Evolutionary conservation across 306 rosid genomes (phyloP), one percentile per base, ranked within the genome.

Genomic region (Lupinus albus): DNA sequence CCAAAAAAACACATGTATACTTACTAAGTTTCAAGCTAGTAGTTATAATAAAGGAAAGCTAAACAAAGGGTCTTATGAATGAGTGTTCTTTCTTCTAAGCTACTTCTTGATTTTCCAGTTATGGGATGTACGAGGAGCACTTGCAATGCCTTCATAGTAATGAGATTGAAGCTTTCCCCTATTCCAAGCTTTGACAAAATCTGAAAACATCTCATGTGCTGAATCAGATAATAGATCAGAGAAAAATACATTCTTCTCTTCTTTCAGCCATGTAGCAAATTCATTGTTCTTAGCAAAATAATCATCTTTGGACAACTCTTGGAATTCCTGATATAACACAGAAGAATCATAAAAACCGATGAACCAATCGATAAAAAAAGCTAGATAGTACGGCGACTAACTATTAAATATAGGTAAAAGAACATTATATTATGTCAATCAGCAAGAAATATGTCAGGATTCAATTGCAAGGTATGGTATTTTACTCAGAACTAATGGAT

Each of bases 81-180:
- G 30, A 25, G 2, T 25, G 30, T 4, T 25, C 30, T 25, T 25
- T 3, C 30, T 25, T 25, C 30, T 25, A 3, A 25, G 30, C 30
- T 25, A 25, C 30, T 25, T 25, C 30, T 25, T 25, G 30, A 25
- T 25, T 25, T 82, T 93, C 98, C 97, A 93, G 71, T 78, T 81
- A 75, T 88, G 96, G 21, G 94, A 77, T 10, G 88, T 79, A 74
- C 98, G 92, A 3, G 96, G 97, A 6, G 77, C 94, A 0, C 75
- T 86, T 18, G 76, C 76, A 21, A 93, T 93, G 81, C 96, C 98
- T 70, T 88, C 96, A 8, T 93, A 93, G 78, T 88, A 93, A 36
- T 73, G 81, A 15, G 89, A 66, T 49, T 88, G 85, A 15, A 93
- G 96, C 61, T 79, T 88, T 14, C 78, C 78, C 25, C 62, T 58